A percentile compares a stretch with the other conserved stretches of the same genome.
Evolutionary conservation across 176 grass and related monocot genomes (phyloP).

Genomic region (Juncus inflexus): DNA sequence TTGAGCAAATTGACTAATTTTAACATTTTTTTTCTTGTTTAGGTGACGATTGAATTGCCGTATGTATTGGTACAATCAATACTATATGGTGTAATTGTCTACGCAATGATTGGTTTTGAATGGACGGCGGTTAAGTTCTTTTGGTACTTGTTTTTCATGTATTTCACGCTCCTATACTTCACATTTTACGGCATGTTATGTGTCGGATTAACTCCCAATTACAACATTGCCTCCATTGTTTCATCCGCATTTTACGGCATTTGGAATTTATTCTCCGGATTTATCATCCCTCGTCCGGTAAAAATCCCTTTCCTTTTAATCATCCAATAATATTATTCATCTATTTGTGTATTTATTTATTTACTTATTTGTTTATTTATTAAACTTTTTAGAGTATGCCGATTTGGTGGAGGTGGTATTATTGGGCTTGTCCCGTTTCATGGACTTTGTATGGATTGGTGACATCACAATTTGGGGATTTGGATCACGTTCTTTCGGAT

Average conservation of each 20-base stretch:
- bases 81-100: slow-evolving; percentile 42
- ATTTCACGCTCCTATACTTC: slow-evolving; percentile 62
- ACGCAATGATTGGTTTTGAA: slow-evolving; percentile 46
- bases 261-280: slow-evolving; percentile 63
- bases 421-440: slow-evolving; percentile 44
- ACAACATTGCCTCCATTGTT: slow-evolving; percentile 50
- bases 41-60: slow-evolving; percentile 48
- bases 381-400: slow-evolving; percentile 37
- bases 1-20: neutral
- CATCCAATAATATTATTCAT: neutral
- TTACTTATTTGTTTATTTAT: neutral
- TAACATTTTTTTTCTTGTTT: neutral
- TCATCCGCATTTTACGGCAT: slow-evolving; percentile 50
- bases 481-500: slow-evolving; percentile 18
- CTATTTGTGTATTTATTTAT: no score
- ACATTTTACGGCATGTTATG: slow-evolving; percentile 53
- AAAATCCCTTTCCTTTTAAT: neutral
- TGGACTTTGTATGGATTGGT: slow-evolving; percentile 51
- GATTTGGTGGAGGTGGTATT: slow-evolving; percentile 55
- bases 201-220: slow-evolving; percentile 44
- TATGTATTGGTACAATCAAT: slow-evolving; percentile 46
- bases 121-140: slow-evolving; percentile 50
- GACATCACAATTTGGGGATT: slow-evolving; percentile 49
- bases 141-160: slow-evolving; percentile 65
- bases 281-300: slow-evolving; percentile 46